Percentiles rank a stretch among this genome's conserved stretches.
phyloP scores from a whole-genome alignment of 2,329 filamentous ascomycete species.

The Claviceps pazoutovae region DNA sequence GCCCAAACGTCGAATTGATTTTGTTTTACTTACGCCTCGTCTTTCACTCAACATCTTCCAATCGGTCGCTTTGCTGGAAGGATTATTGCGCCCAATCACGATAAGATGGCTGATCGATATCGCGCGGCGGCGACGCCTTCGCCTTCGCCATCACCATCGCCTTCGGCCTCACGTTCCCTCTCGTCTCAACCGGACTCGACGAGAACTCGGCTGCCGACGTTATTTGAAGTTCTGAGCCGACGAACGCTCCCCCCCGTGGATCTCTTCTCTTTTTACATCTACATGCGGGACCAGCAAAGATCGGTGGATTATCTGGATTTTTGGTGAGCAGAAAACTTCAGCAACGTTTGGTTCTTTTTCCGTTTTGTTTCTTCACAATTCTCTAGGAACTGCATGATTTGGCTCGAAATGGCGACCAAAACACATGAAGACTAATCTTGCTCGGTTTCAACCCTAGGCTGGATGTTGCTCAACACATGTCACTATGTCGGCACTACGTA shows the following conservation, averaged over 20 bases:
- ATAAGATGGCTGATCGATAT: slow-evolving; percentile 12
- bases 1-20: not conserved
- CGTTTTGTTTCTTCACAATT: too few species aligned
- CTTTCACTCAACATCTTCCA: not conserved
- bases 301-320: slow-evolving; percentile 98
- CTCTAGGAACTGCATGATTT: not conserved
- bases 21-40: not conserved
- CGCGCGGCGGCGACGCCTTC: slow-evolving; percentile 29
- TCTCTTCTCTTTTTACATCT: slow-evolving; percentile 98
- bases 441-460: slow-evolving; percentile 48
- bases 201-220: slow-evolving; percentile 78
- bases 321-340: slow-evolving; percentile 50
- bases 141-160: slow-evolving; percentile 10
- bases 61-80: not conserved
- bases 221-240: slow-evolving; percentile 90
- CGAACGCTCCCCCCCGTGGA: slow-evolving; percentile 92
- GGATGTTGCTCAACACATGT: slow-evolving; percentile 98
- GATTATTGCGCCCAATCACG: not conserved
- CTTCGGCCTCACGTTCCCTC: too few species aligned
- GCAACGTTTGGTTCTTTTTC: not conserved
- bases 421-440: not conserved
- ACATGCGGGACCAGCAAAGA: slow-evolving; percentile 96
- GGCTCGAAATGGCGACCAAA: not conserved
- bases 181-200: slow-evolving; percentile 38
- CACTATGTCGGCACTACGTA: slow-evolving; percentile 90